A percentile compares a stretch with the other conserved stretches of the same genome.
phyloP scores from a whole-genome alignment of 23 red algal genomes.

The Pyropia yezoensis region DNA sequence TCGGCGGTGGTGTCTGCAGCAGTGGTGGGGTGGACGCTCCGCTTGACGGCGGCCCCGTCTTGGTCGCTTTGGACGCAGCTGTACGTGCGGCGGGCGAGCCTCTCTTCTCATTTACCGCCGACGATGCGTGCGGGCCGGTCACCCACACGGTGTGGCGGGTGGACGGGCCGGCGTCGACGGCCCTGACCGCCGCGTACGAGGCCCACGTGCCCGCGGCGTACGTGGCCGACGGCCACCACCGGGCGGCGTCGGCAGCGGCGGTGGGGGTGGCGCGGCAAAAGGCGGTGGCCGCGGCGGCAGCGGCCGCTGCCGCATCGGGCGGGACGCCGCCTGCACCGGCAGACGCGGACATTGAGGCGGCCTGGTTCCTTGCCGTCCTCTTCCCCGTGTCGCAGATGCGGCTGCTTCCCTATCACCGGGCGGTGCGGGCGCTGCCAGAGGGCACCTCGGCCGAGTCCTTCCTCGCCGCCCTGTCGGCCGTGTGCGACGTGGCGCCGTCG shows the following conservation, averaged over 20 bases:
- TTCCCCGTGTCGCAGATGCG: constrained; percentile 38
- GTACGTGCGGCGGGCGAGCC: not conserved
- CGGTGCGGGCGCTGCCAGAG: constrained; percentile 4
- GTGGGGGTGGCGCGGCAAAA: constrained; percentile 4
- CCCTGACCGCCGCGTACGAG: constrained; percentile 15
- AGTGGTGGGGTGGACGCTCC: no score
- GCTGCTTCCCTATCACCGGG: constrained; percentile 27
- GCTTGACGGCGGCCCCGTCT: not conserved
- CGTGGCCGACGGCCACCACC: constrained; percentile 68
- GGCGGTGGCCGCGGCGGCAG: no score
- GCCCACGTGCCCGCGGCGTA: constrained; percentile 20
- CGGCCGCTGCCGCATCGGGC: not conserved
- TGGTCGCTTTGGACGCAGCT: constrained; percentile 11
- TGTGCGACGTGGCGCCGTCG: constrained; percentile 6
- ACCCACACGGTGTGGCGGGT: constrained; percentile 31
- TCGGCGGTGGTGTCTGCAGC: no score
- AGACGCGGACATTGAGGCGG: constrained; percentile 8
- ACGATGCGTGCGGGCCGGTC: constrained; percentile 2
- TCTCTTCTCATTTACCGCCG: constrained; percentile 5
- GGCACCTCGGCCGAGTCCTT: constrained; percentile 1
- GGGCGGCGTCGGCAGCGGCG: constrained; percentile 37
- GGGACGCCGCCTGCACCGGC: constrained; percentile 1
- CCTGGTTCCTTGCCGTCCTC: constrained; percentile 32
- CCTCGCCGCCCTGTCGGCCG: constrained; percentile 5
- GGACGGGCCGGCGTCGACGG: not conserved